Evolutionary conservation across 352 stramenopile species (phyloP).

Genomic region (Phytophthora sojae): DNA sequence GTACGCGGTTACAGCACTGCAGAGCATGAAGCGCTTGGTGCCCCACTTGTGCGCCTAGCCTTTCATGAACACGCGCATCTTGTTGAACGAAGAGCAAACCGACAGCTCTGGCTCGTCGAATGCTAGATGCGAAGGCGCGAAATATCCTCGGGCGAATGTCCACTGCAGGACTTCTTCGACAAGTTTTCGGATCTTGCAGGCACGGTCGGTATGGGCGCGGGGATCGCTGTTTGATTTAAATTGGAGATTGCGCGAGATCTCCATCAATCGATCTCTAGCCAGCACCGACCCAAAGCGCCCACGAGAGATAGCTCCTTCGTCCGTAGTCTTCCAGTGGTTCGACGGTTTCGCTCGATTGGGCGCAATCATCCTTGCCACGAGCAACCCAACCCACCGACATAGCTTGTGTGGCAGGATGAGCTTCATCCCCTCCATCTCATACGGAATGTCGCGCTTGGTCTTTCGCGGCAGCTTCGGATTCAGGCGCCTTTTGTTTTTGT

Average conservation of each 20-base stretch:
- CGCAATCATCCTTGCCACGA: neutral
- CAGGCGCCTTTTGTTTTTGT: neutral
- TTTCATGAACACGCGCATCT: neutral
- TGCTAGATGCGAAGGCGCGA: neutral
- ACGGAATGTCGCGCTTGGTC: neutral
- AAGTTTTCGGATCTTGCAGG: neutral
- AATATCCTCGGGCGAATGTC: neutral
- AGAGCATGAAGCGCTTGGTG: neutral
- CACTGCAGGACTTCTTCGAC: neutral
- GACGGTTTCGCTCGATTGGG: neutral
- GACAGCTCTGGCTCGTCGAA: too few species aligned
- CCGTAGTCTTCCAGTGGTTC: neutral
- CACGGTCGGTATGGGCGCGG: neutral
- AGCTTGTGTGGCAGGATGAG: neutral
- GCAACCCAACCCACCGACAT: neutral
- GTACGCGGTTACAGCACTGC: neutral
- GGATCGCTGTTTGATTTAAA: neutral
- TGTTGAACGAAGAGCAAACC: too few species aligned
- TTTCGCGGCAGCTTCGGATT: neutral
- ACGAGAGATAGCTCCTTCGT: neutral
- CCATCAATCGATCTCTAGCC: neutral
- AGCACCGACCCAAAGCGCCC: neutral
- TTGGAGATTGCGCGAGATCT: neutral
- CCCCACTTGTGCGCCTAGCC: neutral
- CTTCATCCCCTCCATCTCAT: neutral